Conservation (phyloP, 2,329 filamentous ascomycete genomes). For the Sphaerulina populicola region DNA sequence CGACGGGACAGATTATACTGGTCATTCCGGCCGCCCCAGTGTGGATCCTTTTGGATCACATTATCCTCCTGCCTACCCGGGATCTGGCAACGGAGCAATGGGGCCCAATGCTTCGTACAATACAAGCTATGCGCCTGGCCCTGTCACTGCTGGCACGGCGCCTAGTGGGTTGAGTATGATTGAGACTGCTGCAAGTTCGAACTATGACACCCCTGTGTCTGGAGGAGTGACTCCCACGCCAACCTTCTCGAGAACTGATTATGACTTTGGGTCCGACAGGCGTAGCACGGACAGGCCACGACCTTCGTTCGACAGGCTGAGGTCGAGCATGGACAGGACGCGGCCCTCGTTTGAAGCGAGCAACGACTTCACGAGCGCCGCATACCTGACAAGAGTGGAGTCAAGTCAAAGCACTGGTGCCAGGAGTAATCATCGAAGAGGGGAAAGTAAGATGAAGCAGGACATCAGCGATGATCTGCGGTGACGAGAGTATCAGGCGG, state of each 20-base stretch:
- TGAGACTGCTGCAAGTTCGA: constrained; percentile 7
- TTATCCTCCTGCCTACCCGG: constrained; percentile 30
- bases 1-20: constrained; percentile 85
- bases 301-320: constrained; percentile 80
- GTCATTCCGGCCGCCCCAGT: constrained; percentile 35
- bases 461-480: constrained; percentile 15
- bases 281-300: constrained; percentile 36
- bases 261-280: constrained; percentile 6
- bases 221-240: constrained; percentile 21
- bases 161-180: constrained; percentile 7
- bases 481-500: constrained; percentile 8
- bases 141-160: not conserved
- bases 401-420: constrained; percentile 22
- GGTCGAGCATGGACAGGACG: constrained; percentile 77
- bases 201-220: constrained; percentile 6
- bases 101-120: constrained; percentile 3
- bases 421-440: not conserved
- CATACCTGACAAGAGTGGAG: constrained; percentile 75
- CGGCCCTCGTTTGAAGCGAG: constrained; percentile 78
- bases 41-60: constrained; percentile 30
- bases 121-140: not conserved
- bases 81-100: constrained; percentile 7
- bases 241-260: constrained; percentile 15
- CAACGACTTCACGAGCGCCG: constrained; percentile 85
- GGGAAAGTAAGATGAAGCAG: constrained; percentile 9